Evolutionary conservation across 1,139 yeast genomes (phyloP).

Genomic region (Lodderomyces jiufengensis): DNA sequence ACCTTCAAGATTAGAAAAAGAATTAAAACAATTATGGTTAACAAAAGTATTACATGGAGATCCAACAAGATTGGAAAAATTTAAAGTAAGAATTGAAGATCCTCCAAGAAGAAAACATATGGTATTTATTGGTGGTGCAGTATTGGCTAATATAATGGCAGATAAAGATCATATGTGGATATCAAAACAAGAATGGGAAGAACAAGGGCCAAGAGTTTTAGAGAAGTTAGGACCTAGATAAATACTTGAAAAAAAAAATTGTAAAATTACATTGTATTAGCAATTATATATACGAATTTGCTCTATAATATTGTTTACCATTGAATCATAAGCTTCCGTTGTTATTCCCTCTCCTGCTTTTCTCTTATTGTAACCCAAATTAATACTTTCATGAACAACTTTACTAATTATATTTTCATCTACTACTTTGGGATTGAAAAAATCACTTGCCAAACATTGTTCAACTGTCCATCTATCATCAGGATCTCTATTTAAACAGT

Average conservation of each 20-base stretch:
- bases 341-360: slow-evolving; percentile 34
- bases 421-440: slow-evolving; percentile 72
- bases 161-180: slow-evolving; percentile 99
- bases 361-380: slow-evolving; percentile 53
- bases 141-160: slow-evolving; percentile 95
- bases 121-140: slow-evolving; percentile 99
- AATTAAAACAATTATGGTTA: slow-evolving; percentile 93
- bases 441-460: slow-evolving; percentile 53
- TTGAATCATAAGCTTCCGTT: slow-evolving; percentile 38
- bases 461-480: slow-evolving; percentile 61
- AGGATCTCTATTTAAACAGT: slow-evolving; percentile 75
- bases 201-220: slow-evolving; percentile 83
- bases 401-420: slow-evolving; percentile 65
- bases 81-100: slow-evolving; percentile 95
- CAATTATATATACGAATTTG: slow-evolving; percentile 22
- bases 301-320: slow-evolving; percentile 39
- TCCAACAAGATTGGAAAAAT: slow-evolving; percentile 80
- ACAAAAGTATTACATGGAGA: slow-evolving; percentile 84
- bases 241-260: slow-evolving; percentile 8
- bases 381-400: slow-evolving; percentile 71
- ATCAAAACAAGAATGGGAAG: slow-evolving; percentile 95
- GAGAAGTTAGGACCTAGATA: slow-evolving; percentile 91
- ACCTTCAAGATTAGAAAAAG: slow-evolving; percentile 93
- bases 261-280: slow-evolving; percentile 18
- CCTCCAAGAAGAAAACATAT: slow-evolving; percentile 99